Evolutionary conservation across 257 asterid species (phyloP).

Genomic region (Petrea volubilis): DNA sequence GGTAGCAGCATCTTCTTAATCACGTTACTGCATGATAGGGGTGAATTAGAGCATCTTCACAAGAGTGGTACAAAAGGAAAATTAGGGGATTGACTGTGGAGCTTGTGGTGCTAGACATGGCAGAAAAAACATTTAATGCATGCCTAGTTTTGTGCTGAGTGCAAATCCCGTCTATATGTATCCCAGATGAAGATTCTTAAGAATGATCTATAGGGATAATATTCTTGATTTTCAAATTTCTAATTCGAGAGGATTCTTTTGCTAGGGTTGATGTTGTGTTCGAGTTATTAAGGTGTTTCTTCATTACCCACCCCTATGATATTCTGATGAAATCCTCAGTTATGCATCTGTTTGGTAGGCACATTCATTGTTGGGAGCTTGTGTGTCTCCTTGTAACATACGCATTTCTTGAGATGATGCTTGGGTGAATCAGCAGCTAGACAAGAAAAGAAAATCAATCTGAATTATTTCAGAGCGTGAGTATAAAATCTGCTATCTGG

Average conservation of each 20-base stretch:
- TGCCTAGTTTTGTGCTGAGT: background rate
- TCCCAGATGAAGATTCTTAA: background rate
- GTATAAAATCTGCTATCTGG: no score
- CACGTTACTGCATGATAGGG: background rate
- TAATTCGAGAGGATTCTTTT: background rate
- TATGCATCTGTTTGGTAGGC: no score
- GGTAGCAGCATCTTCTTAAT: background rate
- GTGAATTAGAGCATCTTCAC: background rate
- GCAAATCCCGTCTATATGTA: background rate
- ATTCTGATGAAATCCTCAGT: no score
- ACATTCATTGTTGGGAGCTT: no score
- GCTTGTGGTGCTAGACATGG: slow-evolving; percentile 8
- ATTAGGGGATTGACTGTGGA: background rate
- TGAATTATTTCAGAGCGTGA: no score
- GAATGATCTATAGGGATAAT: background rate
- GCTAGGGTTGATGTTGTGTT: background rate
- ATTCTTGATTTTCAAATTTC: background rate
- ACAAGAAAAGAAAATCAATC: no score
- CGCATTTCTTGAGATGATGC: no score
- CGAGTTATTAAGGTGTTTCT: background rate
- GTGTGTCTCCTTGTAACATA: no score
- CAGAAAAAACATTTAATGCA: background rate
- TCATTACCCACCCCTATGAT: background rate
- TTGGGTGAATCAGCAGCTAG: no score
- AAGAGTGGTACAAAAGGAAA: background rate